Evolutionary conservation across 495 filamentous ascomycete species (phyloP).

Genomic region (Astrothelium subdiscretum): DNA sequence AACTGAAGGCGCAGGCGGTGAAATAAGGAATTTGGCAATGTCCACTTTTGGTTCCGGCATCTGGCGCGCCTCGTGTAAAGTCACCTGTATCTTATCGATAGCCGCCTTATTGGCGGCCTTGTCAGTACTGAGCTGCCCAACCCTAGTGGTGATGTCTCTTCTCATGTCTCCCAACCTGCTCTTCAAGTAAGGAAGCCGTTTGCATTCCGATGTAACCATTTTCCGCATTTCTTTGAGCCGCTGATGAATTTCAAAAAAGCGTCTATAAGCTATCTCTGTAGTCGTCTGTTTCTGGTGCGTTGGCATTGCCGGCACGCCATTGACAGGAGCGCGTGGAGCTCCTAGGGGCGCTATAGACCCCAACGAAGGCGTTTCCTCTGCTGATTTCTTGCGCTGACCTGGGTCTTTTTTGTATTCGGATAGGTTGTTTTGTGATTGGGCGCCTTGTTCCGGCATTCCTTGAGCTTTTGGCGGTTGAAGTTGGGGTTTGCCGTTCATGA

Average conservation of each 20-base stretch:
- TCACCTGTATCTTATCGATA: slow-evolving; percentile 35
- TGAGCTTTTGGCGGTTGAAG: not conserved
- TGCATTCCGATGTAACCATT: slow-evolving; percentile 35
- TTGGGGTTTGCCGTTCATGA: not conserved
- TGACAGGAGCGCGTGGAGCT: not conserved
- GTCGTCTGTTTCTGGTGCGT: not conserved
- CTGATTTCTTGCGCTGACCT: not conserved
- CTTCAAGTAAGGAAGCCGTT: slow-evolving; percentile 47
- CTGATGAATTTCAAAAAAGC: slow-evolving; percentile 59
- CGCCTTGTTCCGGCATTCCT: not conserved
- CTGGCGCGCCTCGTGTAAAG: slow-evolving; percentile 34
- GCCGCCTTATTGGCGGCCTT: slow-evolving; percentile 49
- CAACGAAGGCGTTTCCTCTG: not conserved
- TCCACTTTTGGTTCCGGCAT: slow-evolving; percentile 49
- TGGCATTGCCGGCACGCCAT: not conserved
- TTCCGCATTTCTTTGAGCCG: slow-evolving; percentile 61
- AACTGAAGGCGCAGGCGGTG: slow-evolving; percentile 28
- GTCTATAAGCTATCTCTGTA: slow-evolving; percentile 36
- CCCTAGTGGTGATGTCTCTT: slow-evolving; percentile 53
- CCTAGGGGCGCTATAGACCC: not conserved
- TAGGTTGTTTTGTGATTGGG: not conserved
- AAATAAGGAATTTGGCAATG: slow-evolving; percentile 51
- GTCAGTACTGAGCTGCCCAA: slow-evolving; percentile 61
- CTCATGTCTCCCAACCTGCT: slow-evolving; percentile 61
- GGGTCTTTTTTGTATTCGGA: not conserved